Base-by-base conservation (phyloP, 345 rosid genomes). In the Clarkia xantiana region DNA sequence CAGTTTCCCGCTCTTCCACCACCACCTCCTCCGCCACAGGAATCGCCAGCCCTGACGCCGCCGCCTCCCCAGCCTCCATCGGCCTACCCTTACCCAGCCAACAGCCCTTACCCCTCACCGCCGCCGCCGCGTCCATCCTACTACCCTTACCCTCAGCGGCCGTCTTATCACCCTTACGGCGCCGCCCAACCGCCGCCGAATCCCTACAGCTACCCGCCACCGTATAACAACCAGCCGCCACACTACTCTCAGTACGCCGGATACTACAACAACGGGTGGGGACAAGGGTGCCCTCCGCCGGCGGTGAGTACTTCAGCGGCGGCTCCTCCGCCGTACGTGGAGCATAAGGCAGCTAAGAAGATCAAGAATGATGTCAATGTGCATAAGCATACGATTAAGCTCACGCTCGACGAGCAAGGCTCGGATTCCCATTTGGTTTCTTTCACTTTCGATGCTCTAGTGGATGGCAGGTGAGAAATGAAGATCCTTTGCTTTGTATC, bases 401-500 rank as follows among this genome's bases (percentile, higher is more conserved):
- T 76, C 44, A 51, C 36, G 18, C n/a, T 60, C 16, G 77, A 76
- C 44, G 71, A 66, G 49, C 55, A 48, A 39, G 63, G 64, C 45
- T 41, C 51, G 55, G 75, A 57, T 23, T 56, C 53, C 22, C 44
- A 57, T 55, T 49, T 76, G 68, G 67, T 72, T 25, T 64, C 72
- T 49, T 76, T 76, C 73, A 64, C 71, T 47, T 76, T 72, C 40
- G 75, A 76, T 69, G 77, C 81, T 46, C 51, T 59, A 53, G 71
- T 72, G 23, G 75, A 67, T 52, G 77, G 81, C 47, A 64, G 75
- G 81, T 70, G 19, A 2, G 53, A 7, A 18, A 42, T 58, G 15
- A 49, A 14, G 36, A 7, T 29, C 36, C 36, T 29, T 29, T 29
- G 7, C 36, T 29, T 29, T 29, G 4, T 29, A 7, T 29, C 8